These are phyloP conservation scores for Exutisphaerella laricina DNA, from an alignment of 2,329 filamentous ascomycete genomes.

Conservation along the genomic window DNA sequence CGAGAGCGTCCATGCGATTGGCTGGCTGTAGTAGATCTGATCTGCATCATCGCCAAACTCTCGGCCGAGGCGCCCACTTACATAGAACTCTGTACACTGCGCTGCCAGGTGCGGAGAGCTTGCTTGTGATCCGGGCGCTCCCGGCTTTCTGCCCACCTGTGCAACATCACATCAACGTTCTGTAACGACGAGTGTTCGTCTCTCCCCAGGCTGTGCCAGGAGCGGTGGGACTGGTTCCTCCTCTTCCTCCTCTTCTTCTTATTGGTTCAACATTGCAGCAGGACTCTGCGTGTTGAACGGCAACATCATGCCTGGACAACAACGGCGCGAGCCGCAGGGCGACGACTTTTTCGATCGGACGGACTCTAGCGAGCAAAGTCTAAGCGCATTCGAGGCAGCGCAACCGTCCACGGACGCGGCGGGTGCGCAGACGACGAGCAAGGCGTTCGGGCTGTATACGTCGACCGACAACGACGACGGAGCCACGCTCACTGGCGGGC, in stretches of 20 bases:
- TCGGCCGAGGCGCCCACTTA: not conserved
- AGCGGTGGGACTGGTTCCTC: no score
- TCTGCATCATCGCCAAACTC: not conserved
- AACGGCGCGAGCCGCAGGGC: conserved; percentile 3
- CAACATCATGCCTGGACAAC: not conserved
- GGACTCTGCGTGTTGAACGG: not conserved
- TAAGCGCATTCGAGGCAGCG: not conserved
- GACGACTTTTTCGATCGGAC: not conserved
- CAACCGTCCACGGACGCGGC: not conserved
- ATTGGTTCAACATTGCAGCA: not conserved
- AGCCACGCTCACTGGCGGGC: not conserved
- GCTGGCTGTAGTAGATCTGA: not conserved
- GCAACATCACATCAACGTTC: not conserved
- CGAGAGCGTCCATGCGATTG: not conserved
- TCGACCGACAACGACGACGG: not conserved
- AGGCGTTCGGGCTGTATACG: not conserved
- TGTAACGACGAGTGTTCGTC: not conserved
- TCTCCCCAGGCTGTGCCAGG: conserved; percentile 2
- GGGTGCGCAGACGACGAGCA: not conserved
- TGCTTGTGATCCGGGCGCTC: not conserved
- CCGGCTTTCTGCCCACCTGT: not conserved
- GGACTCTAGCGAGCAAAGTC: not conserved
- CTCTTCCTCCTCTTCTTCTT: not conserved
- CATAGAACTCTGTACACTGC: not conserved
- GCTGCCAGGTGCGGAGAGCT: no score